Conservation (phyloP, 78 protist species). For the Dictyostelium citrinum region DNA sequence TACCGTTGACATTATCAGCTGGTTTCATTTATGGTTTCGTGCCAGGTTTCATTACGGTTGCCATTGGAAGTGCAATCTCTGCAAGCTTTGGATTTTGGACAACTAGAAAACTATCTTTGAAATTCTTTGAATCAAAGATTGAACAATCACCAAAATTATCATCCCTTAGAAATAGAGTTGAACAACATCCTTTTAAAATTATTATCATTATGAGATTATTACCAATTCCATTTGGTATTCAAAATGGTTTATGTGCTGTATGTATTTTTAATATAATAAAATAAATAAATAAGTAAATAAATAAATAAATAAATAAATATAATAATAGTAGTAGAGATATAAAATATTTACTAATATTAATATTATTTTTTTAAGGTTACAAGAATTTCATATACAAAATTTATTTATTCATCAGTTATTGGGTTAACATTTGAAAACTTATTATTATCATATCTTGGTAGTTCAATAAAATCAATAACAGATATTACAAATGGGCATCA, state of each 20-base stretch:
- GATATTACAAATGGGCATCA: slow-evolving; percentile 47
- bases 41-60: slow-evolving; percentile 16
- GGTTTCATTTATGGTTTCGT: slow-evolving; percentile 67
- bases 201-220: slow-evolving; percentile 39
- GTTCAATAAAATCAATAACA: slow-evolving; percentile 7
- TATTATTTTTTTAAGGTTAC: neutral
- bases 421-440: slow-evolving; percentile 61
- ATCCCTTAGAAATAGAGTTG: slow-evolving; percentile 23
- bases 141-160: slow-evolving; percentile 62
- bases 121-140: slow-evolving; percentile 58
- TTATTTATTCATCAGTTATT: slow-evolving; percentile 59
- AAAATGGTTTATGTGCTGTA: slow-evolving; percentile 65
- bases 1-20: slow-evolving; percentile 39
- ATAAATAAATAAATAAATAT: too few relatives aligned
- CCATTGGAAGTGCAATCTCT: slow-evolving; percentile 49
- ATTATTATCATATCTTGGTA: slow-evolving; percentile 46
- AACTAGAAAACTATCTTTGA: slow-evolving; percentile 12
- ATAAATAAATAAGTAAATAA: neutral
- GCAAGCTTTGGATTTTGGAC: slow-evolving; percentile 65
- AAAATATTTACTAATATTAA: neutral
- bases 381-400: slow-evolving; percentile 65
- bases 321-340: too few relatives aligned
- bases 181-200: slow-evolving; percentile 56
- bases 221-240: slow-evolving; percentile 68
- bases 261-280: neutral